Conservation (phyloP, 2,329 filamentous ascomycete genomes). For the Sarocladium brachiariae region DNA sequence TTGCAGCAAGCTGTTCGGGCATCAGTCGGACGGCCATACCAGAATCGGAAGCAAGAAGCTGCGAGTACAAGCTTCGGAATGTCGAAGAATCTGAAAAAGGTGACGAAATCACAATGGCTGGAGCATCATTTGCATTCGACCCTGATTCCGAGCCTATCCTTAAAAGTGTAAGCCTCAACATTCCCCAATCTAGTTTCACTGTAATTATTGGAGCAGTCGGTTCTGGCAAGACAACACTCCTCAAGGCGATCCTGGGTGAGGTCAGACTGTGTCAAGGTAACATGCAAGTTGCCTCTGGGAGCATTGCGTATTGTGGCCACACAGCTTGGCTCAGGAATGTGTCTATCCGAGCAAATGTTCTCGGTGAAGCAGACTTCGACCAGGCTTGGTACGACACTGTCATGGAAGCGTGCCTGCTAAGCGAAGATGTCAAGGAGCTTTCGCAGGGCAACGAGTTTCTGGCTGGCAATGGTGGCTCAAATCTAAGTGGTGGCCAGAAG, state of each 20-base stretch:
- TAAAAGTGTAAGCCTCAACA: no score
- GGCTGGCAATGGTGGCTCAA: slow-evolving; percentile 48
- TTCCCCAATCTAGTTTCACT: slow-evolving; percentile 29
- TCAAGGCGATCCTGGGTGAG: slow-evolving; percentile 48
- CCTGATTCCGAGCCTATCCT: no score
- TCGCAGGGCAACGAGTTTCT: slow-evolving; percentile 42
- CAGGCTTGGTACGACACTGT: slow-evolving; percentile 46
- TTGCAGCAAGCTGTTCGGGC: no score
- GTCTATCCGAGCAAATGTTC: slow-evolving; percentile 46
- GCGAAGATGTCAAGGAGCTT: slow-evolving; percentile 43
- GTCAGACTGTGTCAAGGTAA: slow-evolving; percentile 34
- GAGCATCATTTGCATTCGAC: no score
- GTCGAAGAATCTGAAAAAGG: no score
- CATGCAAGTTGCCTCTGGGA: slow-evolving; percentile 39
- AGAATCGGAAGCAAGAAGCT: no score
- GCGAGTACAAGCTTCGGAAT: no score
- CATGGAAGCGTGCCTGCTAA: slow-evolving; percentile 48
- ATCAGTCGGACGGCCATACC: no score
- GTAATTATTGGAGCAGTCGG: slow-evolving; percentile 48
- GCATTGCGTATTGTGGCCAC: slow-evolving; percentile 51
- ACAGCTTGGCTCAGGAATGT: slow-evolving; percentile 52
- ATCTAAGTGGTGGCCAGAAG: slow-evolving; percentile 50
- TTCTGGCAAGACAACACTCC: slow-evolving; percentile 49
- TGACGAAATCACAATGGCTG: no score
- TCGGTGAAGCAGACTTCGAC: slow-evolving; percentile 48